These are phyloP conservation scores for Zygoascus meyerae DNA, from an alignment of 1,139 yeast species.

Conservation along the genomic window DNA sequence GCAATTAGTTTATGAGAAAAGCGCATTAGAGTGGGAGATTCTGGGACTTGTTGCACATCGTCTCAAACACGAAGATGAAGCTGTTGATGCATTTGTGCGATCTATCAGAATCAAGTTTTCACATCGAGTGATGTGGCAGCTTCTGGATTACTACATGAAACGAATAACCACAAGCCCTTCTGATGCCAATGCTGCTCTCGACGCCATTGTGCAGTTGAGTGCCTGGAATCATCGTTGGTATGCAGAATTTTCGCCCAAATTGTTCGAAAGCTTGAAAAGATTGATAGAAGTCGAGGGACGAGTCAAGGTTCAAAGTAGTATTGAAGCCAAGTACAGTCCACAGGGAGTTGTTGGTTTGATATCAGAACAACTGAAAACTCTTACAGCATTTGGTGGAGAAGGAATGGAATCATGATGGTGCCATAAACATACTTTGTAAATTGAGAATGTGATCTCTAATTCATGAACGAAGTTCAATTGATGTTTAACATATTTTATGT, in stretches of 20 bases:
- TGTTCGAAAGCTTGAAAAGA: constrained; percentile 50
- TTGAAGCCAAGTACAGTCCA: constrained; percentile 67
- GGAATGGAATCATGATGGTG: constrained; percentile 30
- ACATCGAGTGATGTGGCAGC: constrained; percentile 69
- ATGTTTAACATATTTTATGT: background rate
- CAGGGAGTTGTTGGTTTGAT: constrained; percentile 59
- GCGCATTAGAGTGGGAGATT: constrained; percentile 90
- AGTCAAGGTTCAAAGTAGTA: constrained; percentile 66
- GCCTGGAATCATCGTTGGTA: constrained; percentile 99
- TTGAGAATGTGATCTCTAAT: too few relatives aligned
- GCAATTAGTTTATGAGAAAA: constrained; percentile 67
- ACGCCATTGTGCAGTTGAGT: constrained; percentile 63
- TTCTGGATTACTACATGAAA: constrained; percentile 55
- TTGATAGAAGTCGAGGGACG: constrained; percentile 73
- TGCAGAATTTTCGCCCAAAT: constrained; percentile 72
- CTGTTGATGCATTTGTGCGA: constrained; percentile 71
- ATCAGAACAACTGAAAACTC: constrained; percentile 47
- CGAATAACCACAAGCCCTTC: constrained; percentile 18
- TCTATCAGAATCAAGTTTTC: constrained; percentile 75
- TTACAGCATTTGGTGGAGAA: constrained; percentile 42
- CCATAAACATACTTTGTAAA: too few relatives aligned
- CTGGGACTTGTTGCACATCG: constrained; percentile 78
- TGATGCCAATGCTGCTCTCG: constrained; percentile 48
- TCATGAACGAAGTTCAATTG: background rate
- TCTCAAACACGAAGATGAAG: constrained; percentile 72